These are phyloP conservation scores for Ophiocordyceps sinensis DNA, from an alignment of 2,329 filamentous ascomycete genomes.

Conservation along the genomic window DNA sequence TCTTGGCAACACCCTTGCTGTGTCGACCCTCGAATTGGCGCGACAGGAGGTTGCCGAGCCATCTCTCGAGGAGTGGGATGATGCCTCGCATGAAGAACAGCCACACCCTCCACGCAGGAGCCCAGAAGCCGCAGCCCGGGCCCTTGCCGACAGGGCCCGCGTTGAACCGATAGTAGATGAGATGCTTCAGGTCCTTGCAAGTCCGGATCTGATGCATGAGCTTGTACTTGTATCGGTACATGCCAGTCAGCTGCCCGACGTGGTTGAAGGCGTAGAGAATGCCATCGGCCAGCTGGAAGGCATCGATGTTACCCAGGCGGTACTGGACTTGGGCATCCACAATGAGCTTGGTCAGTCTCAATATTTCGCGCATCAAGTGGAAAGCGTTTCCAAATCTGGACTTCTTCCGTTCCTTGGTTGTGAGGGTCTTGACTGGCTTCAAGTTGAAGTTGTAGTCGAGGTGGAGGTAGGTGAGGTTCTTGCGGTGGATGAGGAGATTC, in stretches of 20 bases:
- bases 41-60: slow-evolving; percentile 91
- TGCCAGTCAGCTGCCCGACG: slow-evolving; percentile 92
- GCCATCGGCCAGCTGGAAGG: slow-evolving; percentile 94
- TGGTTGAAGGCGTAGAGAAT: slow-evolving; percentile 99
- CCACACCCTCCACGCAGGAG: slow-evolving; percentile 96
- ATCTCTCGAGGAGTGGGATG: slow-evolving; percentile 88
- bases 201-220: slow-evolving; percentile 99
- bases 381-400: slow-evolving; percentile 98
- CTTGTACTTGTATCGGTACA: slow-evolving; percentile 99
- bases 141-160: slow-evolving; percentile 93
- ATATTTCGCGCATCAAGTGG: slow-evolving; percentile 95
- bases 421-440: slow-evolving; percentile 96
- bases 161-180: slow-evolving; percentile 99
- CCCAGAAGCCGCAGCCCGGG: slow-evolving; percentile 97
- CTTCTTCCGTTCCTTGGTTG: slow-evolving; percentile 98
- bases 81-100: slow-evolving; percentile 99
- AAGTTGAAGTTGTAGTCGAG: slow-evolving; percentile 99
- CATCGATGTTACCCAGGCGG: slow-evolving; percentile 91
- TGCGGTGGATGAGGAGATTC: slow-evolving; percentile 91
- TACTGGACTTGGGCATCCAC: slow-evolving; percentile 98
- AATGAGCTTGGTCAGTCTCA: slow-evolving; percentile 91
- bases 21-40: slow-evolving; percentile 97
- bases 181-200: slow-evolving; percentile 96
- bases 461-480: slow-evolving; percentile 96
- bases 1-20: slow-evolving; percentile 98